phyloP scores from a whole-genome alignment of 2,329 filamentous ascomycete genomes.

The Fusarium coicis region DNA sequence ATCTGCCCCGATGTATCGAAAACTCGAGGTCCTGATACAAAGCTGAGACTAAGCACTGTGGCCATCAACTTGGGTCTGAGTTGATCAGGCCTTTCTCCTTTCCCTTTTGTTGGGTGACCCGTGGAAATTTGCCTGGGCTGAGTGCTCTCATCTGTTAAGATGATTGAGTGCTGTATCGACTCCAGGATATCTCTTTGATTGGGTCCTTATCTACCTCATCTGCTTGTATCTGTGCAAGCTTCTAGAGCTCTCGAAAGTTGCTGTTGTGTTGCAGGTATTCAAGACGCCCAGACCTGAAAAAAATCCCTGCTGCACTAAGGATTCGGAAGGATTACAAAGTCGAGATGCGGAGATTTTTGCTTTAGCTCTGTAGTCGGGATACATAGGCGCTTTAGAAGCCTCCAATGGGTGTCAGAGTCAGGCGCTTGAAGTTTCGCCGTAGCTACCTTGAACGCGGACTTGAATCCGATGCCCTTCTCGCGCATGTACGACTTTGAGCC shows the following conservation, averaged over 20 bases:
- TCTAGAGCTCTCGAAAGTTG: background rate
- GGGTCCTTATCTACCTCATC: background rate
- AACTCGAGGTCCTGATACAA: no score
- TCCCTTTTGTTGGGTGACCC: no score
- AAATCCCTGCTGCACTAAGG: background rate
- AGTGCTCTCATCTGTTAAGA: no score
- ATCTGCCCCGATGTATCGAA: no score
- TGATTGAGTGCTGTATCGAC: no score
- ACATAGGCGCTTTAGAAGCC: background rate
- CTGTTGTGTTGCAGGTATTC: background rate
- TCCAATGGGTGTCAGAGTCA: background rate
- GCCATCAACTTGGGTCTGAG: no score
- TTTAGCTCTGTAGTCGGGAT: background rate
- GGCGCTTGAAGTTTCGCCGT: background rate
- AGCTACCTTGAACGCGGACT: background rate
- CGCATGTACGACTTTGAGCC: background rate
- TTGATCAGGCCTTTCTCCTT: no score
- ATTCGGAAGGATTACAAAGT: background rate
- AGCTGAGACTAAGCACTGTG: no score
- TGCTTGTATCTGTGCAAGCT: background rate
- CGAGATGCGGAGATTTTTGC: background rate
- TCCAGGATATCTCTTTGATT: background rate
- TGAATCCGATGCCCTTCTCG: background rate
- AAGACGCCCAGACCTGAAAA: background rate
- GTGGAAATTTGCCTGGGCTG: no score